Conservation (phyloP, 2,329 filamentous ascomycete species). For the Cercospora zeae-maydis region DNA sequence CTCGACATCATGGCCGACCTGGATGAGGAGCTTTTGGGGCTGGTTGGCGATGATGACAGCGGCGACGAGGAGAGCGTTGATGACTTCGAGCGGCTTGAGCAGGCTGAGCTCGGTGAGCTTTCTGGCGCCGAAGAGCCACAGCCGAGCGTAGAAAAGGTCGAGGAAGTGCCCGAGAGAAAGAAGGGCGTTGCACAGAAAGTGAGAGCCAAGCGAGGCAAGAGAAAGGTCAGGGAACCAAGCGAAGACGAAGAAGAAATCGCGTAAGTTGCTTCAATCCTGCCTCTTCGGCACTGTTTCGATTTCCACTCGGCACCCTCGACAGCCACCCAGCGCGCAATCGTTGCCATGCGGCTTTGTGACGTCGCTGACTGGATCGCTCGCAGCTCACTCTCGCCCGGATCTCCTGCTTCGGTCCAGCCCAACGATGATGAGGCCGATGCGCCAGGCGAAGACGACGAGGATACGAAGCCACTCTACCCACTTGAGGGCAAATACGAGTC, state of each 20-base stretch:
- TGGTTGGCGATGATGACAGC: constrained; percentile 70
- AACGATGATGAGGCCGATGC: constrained; percentile 62
- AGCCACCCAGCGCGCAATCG: constrained; percentile 8
- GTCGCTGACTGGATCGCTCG: constrained; percentile 4
- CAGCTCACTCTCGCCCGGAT: constrained; percentile 41
- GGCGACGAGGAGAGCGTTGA: constrained; percentile 46
- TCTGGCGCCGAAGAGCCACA: constrained; percentile 52
- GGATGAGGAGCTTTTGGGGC: constrained; percentile 88
- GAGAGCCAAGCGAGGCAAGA: constrained; percentile 41
- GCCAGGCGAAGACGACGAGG: constrained; percentile 31
- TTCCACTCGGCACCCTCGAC: neutral
- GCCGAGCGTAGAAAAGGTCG: constrained; percentile 38
- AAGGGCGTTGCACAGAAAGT: constrained; percentile 48
- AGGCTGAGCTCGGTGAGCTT: constrained; percentile 47
- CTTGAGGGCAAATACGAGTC: constrained; percentile 77
- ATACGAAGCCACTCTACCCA: constrained; percentile 68
- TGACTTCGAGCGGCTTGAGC: constrained; percentile 47
- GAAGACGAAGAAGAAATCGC: constrained; percentile 70
- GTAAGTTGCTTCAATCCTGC: constrained; percentile 55
- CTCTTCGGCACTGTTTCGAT: neutral
- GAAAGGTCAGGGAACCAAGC: constrained; percentile 53
- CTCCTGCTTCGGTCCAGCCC: constrained; percentile 80
- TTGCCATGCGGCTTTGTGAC: neutral
- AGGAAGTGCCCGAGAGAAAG: constrained; percentile 36
- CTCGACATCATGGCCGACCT: constrained; percentile 52